A percentile compares a stretch with the other conserved stretches of the same genome.
phyloP scores from a whole-genome alignment of 2,329 filamentous ascomycete genomes.

The Ascochyta viciae-villosae region DNA sequence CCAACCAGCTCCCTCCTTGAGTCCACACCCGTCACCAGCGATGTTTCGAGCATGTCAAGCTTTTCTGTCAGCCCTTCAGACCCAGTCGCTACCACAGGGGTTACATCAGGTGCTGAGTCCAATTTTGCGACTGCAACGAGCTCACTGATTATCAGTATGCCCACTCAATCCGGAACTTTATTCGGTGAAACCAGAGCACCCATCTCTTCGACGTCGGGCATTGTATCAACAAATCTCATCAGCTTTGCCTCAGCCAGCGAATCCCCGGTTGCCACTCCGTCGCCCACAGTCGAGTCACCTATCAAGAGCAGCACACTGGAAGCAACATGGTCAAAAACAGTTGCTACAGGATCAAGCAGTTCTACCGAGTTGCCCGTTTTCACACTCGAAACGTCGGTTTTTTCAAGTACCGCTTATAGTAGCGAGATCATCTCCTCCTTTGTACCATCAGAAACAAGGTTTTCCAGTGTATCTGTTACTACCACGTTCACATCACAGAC shows the following conservation, averaged over 20 bases:
- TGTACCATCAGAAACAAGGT: constrained; percentile 1
- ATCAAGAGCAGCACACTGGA: background rate
- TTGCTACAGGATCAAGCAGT: background rate
- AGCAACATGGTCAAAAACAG: background rate
- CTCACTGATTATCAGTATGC: background rate
- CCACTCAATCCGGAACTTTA: background rate
- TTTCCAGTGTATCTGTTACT: background rate
- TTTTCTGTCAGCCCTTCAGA: background rate
- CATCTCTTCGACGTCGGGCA: background rate
- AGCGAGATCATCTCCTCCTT: background rate
- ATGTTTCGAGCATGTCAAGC: background rate
- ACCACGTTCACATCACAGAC: background rate
- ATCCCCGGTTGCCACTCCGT: background rate
- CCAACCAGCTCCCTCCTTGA: background rate
- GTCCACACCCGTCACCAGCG: background rate
- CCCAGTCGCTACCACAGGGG: background rate
- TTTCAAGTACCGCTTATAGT: background rate
- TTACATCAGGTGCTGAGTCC: background rate
- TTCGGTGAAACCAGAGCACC: background rate
- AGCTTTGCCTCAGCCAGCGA: background rate
- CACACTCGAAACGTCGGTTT: background rate
- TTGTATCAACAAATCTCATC: background rate
- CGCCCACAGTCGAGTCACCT: background rate
- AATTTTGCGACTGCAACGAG: background rate
- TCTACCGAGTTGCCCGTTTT: background rate